phyloP scores from a whole-genome alignment of 2,329 filamentous ascomycete species.

The Colletotrichum melonis region DNA sequence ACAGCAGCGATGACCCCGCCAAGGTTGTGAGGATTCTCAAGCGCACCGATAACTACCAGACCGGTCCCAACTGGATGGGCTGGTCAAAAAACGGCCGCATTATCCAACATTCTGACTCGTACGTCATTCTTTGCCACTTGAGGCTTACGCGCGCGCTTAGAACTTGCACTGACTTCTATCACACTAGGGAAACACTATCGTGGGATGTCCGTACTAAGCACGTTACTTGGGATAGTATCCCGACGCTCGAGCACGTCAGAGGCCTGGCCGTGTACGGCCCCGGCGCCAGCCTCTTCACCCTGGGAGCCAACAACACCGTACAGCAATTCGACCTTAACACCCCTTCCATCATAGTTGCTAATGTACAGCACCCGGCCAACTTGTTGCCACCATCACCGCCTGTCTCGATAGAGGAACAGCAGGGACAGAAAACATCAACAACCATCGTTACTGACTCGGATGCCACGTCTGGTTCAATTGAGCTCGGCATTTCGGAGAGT shows the following conservation, averaged over 20 bases:
- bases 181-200: conserved; percentile 81
- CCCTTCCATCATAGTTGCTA: conserved; percentile 81
- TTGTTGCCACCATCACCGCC: conserved; percentile 84
- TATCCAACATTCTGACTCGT: conserved; percentile 92
- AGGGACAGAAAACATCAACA: conserved; percentile 61
- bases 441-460: conserved; percentile 64
- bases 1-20: conserved; percentile 78
- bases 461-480: conserved; percentile 65
- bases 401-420: conserved; percentile 80
- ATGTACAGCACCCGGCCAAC: conserved; percentile 86
- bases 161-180: conserved; percentile 42
- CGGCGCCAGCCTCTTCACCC: conserved; percentile 90
- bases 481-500: conserved; percentile 74
- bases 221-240: conserved; percentile 89
- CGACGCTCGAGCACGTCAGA: conserved; percentile 83
- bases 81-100: conserved; percentile 99
- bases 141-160: conserved; percentile 60
- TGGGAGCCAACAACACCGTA: conserved; percentile 87
- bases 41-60: conserved; percentile 76
- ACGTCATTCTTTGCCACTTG: conserved; percentile 44
- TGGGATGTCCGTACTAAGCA: conserved; percentile 99
- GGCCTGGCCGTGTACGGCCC: conserved; percentile 91
- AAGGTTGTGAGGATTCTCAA: conserved; percentile 91
- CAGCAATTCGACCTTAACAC: conserved; percentile 97
- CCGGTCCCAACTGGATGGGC: conserved; percentile 92